These are phyloP conservation scores for Lathyrus aphaca DNA, from an alignment of 306 rosid genomes.

Conservation along the genomic window DNA sequence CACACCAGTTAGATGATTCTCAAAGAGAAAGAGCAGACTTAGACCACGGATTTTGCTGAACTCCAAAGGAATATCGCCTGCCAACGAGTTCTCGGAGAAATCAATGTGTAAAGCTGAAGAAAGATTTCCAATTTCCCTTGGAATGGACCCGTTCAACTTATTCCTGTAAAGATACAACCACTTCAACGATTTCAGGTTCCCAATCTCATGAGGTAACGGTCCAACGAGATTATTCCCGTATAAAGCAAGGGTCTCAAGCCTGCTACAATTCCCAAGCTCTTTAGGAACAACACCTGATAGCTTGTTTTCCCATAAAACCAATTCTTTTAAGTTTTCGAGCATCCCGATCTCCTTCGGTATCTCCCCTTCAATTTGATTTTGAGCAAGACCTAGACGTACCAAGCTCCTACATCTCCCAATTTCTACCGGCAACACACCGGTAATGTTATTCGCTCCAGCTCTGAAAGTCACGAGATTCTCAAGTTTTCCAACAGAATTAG, in stretches of 20 bases:
- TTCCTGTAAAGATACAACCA: conserved; percentile 78
- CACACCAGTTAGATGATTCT: conserved; percentile 82
- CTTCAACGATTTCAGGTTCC: conserved; percentile 69
- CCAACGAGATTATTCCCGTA: conserved; percentile 76
- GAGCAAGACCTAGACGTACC: conserved; percentile 82
- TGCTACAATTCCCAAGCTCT: conserved; percentile 80
- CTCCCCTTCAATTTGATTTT: conserved; percentile 73
- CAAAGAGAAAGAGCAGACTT: conserved; percentile 76
- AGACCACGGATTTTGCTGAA: conserved; percentile 69
- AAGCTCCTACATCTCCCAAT: conserved; percentile 72
- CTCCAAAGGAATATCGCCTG: conserved; percentile 76
- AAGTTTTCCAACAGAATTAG: conserved; percentile 78
- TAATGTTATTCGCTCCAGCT: conserved; percentile 85
- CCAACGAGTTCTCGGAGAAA: conserved; percentile 81
- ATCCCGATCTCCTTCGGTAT: conserved; percentile 82
- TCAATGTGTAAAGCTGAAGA: conserved; percentile 64
- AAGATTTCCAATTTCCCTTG: conserved; percentile 90
- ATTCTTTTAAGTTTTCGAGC: conserved; percentile 63
- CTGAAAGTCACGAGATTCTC: conserved; percentile 64
- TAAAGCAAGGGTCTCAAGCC: conserved; percentile 73
- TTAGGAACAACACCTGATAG: conserved; percentile 77
- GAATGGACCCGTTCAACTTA: conserved; percentile 87
- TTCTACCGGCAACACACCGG: conserved; percentile 78
- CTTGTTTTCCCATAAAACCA: conserved; percentile 71
- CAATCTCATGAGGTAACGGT: conserved; percentile 69